Base-by-base conservation (phyloP, 768 basidiomycete genomes). In the Naganishia antarctica region DNA sequence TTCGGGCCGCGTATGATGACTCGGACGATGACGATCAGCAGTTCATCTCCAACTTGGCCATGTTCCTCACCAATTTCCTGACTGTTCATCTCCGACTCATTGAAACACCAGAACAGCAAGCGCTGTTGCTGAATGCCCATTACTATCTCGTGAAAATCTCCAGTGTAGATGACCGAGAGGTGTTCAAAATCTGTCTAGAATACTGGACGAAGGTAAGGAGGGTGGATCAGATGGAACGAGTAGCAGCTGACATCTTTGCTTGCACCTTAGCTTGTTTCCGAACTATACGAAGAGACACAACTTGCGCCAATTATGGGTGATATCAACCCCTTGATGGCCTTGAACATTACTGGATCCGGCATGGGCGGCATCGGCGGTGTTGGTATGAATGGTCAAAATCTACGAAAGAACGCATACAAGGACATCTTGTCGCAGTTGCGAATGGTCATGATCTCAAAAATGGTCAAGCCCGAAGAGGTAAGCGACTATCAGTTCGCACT, bases 381-480 rank as follows among this genome's bases (percentile, higher is more conserved):
- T 0, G 68, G 76, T 45, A 60, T 74, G 47, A 75, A 73, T 43
- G 77, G 77, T 0, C 62, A 73, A 34, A 84, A 87, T 2, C 75
- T 93, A 70, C 81, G 96, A 70, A 93, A 97, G 83, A 91, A 91
- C 75, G 89, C 96, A 66, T 99, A 98, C 75, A 86, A 87, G 66
- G 93, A 98, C 69, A 91, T 99, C 12, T 81, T 99, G 60, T 91
- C 89, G 31, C 96, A 99, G 76, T 76, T 99, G 70, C 84, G 96
- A 46, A 79, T 97, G 65, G 94, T 98, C 47, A 91, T 99, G 73
- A 94, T 98, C 70, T 94, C 97, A 79, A 84, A 90, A 71, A 99
- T 99, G 96, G 96, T 97, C 69, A 99, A 98, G 77, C 96, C 96
- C 4, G 96, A 99, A 78, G 96, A 99, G 84, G 94, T 91, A 66